Evolutionary conservation across 495 filamentous ascomycete genomes (phyloP).

Genomic region (Penicillium coffeae): DNA sequence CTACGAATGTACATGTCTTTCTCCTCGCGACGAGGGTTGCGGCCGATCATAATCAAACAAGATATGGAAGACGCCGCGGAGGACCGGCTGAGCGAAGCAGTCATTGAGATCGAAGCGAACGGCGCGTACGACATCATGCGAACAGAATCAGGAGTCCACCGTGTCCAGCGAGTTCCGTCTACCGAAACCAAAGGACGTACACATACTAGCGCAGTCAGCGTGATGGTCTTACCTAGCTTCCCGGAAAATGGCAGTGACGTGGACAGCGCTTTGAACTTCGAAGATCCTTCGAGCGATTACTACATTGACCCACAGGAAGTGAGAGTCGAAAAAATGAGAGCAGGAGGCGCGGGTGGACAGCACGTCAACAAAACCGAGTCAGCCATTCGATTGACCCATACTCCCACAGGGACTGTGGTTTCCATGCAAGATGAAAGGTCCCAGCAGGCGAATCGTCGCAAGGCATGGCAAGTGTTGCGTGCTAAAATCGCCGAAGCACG

Average conservation of each 20-base stretch:
- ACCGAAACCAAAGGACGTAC: constrained; percentile 88
- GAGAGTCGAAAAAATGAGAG: constrained; percentile 82
- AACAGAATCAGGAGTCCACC: constrained; percentile 88
- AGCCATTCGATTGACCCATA: constrained; percentile 87
- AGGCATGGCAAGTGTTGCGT: constrained; percentile 80
- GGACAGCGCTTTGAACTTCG: constrained; percentile 56
- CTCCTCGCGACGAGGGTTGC: constrained; percentile 61
- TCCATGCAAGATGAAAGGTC: constrained; percentile 89
- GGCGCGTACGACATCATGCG: constrained; percentile 78
- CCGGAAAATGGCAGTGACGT: constrained; percentile 51
- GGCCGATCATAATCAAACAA: constrained; percentile 53
- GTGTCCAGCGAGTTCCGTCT: constrained; percentile 86
- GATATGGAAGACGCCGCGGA: constrained; percentile 55
- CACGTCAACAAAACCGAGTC: constrained; percentile 99
- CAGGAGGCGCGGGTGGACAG: constrained; percentile 88
- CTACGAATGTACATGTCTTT: constrained; percentile 85
- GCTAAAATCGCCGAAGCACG: constrained; percentile 76
- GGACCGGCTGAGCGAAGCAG: constrained; percentile 70
- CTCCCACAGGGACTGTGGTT: constrained; percentile 79
- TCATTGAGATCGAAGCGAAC: constrained; percentile 74
- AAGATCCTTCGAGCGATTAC: constrained; percentile 85
- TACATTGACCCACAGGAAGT: constrained; percentile 87
- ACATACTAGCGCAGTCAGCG: constrained; percentile 87
- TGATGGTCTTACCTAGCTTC: constrained; percentile 86
- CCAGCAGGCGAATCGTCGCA: constrained; percentile 82